Evolutionary conservation across 2,329 filamentous ascomycete genomes (phyloP).

Genomic region (Aspergillus fijiensis): DNA sequence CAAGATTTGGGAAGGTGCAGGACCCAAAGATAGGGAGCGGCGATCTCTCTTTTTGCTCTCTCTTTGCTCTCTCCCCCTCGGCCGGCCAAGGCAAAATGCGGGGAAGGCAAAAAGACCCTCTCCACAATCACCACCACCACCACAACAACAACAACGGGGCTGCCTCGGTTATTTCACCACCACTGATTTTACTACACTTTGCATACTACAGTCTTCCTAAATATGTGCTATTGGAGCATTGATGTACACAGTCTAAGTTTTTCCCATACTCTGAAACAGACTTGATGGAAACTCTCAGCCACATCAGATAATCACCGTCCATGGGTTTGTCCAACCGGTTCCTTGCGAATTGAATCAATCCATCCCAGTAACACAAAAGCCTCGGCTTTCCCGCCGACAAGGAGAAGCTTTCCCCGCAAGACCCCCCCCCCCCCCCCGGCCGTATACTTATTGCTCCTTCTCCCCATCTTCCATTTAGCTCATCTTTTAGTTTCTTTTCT

Average conservation of each 20-base stretch:
- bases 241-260: too few relatives aligned
- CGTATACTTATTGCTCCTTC: background rate
- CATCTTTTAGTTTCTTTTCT: slow-evolving; percentile 1
- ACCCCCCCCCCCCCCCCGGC: background rate
- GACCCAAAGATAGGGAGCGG: background rate
- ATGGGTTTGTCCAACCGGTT: too few relatives aligned
- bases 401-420: slow-evolving; percentile 17
- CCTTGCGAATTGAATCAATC: too few relatives aligned
- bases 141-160: too few relatives aligned
- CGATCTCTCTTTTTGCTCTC: background rate
- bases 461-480: background rate
- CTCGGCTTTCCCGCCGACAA: background rate
- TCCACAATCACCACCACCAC: background rate
- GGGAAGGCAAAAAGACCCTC: background rate
- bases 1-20: too few relatives aligned
- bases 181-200: background rate
- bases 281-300: too few relatives aligned
- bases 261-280: too few relatives aligned
- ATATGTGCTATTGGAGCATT: too few relatives aligned
- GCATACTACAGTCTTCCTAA: too few relatives aligned
- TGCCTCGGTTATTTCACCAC: background rate
- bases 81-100: background rate
- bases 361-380: background rate
- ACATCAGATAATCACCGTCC: too few relatives aligned
- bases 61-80: too few relatives aligned